Conservation (phyloP, 2,329 filamentous ascomycete species). For the Colletotrichum sojae region DNA sequence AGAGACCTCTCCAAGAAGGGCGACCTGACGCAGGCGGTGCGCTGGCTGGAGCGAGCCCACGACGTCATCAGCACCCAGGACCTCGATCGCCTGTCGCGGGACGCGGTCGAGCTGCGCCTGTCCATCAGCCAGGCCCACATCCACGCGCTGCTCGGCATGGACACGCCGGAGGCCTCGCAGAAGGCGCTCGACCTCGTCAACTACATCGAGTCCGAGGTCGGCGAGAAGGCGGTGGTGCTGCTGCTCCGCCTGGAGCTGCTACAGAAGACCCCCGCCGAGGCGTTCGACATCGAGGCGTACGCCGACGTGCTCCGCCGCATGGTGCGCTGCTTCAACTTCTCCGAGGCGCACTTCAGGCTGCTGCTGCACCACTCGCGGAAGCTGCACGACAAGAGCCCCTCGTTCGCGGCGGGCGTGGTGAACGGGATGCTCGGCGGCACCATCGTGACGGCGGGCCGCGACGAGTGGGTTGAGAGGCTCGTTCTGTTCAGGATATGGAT, state of each 20-base stretch:
- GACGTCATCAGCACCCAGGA: slow-evolving; percentile 70
- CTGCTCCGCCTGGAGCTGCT: slow-evolving; percentile 79
- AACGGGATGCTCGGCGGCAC: slow-evolving; percentile 75
- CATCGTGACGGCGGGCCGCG: slow-evolving; percentile 61
- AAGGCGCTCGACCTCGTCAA: slow-evolving; percentile 71
- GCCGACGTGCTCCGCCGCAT: slow-evolving; percentile 71
- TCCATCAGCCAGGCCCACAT: slow-evolving; percentile 77
- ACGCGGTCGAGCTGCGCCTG: slow-evolving; percentile 75
- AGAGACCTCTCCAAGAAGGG: slow-evolving; percentile 67
- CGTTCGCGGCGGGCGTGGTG: slow-evolving; percentile 65
- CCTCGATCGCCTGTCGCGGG: slow-evolving; percentile 68
- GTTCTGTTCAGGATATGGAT: slow-evolving; percentile 80
- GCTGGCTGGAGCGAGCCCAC: slow-evolving; percentile 82
- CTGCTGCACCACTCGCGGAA: slow-evolving; percentile 78
- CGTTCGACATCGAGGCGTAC: slow-evolving; percentile 65
- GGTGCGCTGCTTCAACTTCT: slow-evolving; percentile 71
- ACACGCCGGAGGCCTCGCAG: slow-evolving; percentile 58
- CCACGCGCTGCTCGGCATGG: slow-evolving; percentile 65
- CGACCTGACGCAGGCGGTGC: slow-evolving; percentile 69
- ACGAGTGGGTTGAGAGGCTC: slow-evolving; percentile 78
- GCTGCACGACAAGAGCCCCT: slow-evolving; percentile 69
- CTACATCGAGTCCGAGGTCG: slow-evolving; percentile 73
- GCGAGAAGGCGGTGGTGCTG: slow-evolving; percentile 75
- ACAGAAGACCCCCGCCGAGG: slow-evolving; percentile 60
- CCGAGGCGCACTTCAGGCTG: slow-evolving; percentile 74